Evolutionary conservation across 176 grass and related monocot genomes (phyloP), one percentile per base, ranked within the genome.

Genomic region (Aechmea fasciata): DNA sequence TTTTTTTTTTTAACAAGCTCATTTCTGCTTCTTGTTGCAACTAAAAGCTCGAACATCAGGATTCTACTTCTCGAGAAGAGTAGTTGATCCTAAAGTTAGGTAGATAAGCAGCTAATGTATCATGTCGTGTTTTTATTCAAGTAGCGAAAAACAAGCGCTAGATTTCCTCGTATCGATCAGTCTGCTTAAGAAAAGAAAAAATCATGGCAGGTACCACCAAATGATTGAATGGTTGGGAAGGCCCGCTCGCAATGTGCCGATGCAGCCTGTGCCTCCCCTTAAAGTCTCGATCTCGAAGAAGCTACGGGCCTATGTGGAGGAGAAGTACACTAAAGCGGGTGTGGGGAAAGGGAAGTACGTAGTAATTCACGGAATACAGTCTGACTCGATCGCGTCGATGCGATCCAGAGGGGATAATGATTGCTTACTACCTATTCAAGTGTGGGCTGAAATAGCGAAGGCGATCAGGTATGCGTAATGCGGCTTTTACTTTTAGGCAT

Each of bases 361-460:
- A 28, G 79, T 97, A 17, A 47, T 97, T 73, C 93, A 97, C 72
- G 89, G 93, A 75, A 83, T 97, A 68, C 71, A 88, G 67, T 92
- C 93, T 0, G 93, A 92, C 76, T 97, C 93, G 22, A 65, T 79
- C 11, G 93, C 93, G 70, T 92, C 71, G 22, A 97, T 97, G 89
- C 85, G 12, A 52, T 92, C 93, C 12, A 79, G 63, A 67, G 93
- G 89, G 41, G 93, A 92, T 80, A 77, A 65, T 6, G 89, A 92
- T 66, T 83, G 89, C 81, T 79, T 97, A 67, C 80, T 97, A 19
- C 86, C 93, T 0, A 83, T 90, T 8, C 84, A 87, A 50, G 61
- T 81, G 3, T 97, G 93, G 93, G 84, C 86, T 49, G 52, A 90
- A 67, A 79, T 97, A 28, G 77, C 79, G 54, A 85, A 85, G 71